Evolutionary conservation across 2,329 filamentous ascomycete species (phyloP).

Genomic region (Fusarium denticulatum): DNA sequence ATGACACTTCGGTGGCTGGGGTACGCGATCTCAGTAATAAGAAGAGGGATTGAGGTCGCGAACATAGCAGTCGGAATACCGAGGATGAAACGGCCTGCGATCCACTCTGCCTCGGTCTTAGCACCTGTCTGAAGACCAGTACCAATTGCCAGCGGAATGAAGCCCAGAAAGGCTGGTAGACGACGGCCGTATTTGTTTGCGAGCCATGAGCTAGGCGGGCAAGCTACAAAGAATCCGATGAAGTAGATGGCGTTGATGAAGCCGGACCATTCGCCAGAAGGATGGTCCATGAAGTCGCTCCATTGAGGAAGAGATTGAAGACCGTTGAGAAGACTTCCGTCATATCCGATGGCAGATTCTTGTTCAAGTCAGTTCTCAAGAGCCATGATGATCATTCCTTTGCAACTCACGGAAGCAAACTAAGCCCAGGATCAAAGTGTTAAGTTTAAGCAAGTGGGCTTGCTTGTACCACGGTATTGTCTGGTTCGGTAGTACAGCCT

Average conservation of each 20-base stretch:
- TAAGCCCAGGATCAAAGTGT: constrained; percentile 5
- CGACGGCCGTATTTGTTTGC: constrained; percentile 14
- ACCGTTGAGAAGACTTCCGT: constrained; percentile 10
- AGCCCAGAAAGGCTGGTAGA: neutral
- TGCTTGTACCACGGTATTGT: constrained; percentile 14
- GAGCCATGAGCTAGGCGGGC: constrained; percentile 11
- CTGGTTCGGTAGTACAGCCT: constrained; percentile 8
- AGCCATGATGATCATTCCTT: fast-evolving
- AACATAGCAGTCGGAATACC: constrained; percentile 16
- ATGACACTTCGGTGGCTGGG: constrained; percentile 13
- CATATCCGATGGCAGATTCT: constrained; percentile 17
- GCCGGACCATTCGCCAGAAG: constrained; percentile 13
- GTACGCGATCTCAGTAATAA: constrained; percentile 6
- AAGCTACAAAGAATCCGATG: constrained; percentile 1
- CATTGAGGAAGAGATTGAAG: constrained; percentile 14
- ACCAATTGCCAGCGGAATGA: neutral
- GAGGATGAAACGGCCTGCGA: constrained; percentile 2
- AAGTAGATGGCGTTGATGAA: constrained; percentile 20
- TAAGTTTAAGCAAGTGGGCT: neutral
- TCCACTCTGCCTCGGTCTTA: constrained; percentile 5
- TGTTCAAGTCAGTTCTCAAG: neutral
- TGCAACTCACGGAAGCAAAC: constrained; percentile 12
- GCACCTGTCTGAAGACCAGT: constrained; percentile 7
- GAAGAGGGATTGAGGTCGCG: constrained; percentile 1
- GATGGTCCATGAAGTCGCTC: constrained; percentile 9